phyloP scores from a whole-genome alignment of 805 yeast species.

The Metschnikowia chrysomelidarum region DNA sequence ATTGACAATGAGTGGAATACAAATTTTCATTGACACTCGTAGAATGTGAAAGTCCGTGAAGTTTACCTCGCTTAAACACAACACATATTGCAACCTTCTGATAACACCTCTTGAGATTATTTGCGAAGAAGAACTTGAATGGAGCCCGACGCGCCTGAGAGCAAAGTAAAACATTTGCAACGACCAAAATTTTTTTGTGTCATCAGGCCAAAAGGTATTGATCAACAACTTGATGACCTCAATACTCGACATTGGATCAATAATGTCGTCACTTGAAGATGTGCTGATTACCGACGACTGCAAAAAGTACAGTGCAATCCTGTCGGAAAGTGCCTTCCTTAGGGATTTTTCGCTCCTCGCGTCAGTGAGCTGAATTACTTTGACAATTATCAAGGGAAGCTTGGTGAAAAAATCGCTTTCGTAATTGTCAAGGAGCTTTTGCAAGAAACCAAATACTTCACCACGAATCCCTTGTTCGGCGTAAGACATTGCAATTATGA shows the following conservation, averaged over 20 bases:
- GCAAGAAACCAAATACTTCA: constrained; percentile 24
- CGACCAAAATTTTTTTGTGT: constrained; percentile 32
- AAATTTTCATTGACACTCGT: constrained; percentile 2
- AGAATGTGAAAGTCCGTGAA: constrained; percentile 1
- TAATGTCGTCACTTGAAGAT: not conserved
- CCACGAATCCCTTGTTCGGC: constrained; percentile 38
- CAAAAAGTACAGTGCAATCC: not conserved
- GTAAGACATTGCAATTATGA: constrained; percentile 45
- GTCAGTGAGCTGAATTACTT: constrained; percentile 41
- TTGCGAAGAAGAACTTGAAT: not conserved
- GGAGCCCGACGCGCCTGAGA: constrained; percentile 24
- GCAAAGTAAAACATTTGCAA: constrained; percentile 36
- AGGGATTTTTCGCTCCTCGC: constrained; percentile 27
- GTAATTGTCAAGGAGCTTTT: constrained; percentile 20
- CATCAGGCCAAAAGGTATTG: constrained; percentile 18
- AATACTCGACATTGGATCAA: constrained; percentile 22
- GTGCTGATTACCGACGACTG: not conserved
- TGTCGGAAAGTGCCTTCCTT: constrained; percentile 3
- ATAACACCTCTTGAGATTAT: constrained; percentile 1
- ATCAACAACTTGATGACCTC: constrained; percentile 27
- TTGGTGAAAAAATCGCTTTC: constrained; percentile 24
- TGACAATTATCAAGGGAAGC: constrained; percentile 32
- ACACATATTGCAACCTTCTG: constrained; percentile 9
- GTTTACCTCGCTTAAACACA: constrained; percentile 8
- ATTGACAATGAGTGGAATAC: constrained; percentile 3